phyloP scores from a whole-genome alignment of 495 filamentous ascomycete genomes.

The Letharia columbiana region DNA sequence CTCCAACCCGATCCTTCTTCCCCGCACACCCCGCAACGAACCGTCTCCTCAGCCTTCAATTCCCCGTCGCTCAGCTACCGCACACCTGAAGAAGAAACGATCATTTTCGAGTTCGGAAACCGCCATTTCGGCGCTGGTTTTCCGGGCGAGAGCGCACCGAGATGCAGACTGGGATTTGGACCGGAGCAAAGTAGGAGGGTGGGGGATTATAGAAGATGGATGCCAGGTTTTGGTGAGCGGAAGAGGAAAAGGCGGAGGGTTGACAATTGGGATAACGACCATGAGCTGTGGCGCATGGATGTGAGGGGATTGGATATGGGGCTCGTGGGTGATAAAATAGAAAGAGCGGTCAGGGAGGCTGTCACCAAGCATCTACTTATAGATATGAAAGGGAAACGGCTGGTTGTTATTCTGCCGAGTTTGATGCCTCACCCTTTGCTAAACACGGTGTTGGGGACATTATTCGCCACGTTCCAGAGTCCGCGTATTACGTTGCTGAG shows the following conservation, averaged over 20 bases:
- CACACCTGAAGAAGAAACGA: slow-evolving; percentile 63
- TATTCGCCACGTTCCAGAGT: slow-evolving; percentile 72
- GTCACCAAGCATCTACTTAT: slow-evolving; percentile 74
- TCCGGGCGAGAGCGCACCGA: slow-evolving; percentile 67
- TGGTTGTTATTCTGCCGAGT: slow-evolving; percentile 66
- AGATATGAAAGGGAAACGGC: slow-evolving; percentile 61
- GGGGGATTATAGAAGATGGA: slow-evolving; percentile 74
- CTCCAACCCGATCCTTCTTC: slow-evolving; percentile 30
- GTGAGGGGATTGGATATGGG: slow-evolving; percentile 63
- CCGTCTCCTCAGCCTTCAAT: slow-evolving; percentile 54
- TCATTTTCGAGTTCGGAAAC: slow-evolving; percentile 76
- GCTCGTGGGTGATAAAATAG: slow-evolving; percentile 79
- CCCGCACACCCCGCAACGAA: slow-evolving; percentile 54
- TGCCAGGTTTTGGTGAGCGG: slow-evolving; percentile 44
- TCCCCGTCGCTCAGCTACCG: slow-evolving; percentile 65
- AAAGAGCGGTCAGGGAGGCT: slow-evolving; percentile 73
- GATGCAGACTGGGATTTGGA: slow-evolving; percentile 62
- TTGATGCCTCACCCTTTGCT: slow-evolving; percentile 70
- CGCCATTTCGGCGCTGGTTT: slow-evolving; percentile 77
- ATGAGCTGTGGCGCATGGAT: slow-evolving; percentile 80
- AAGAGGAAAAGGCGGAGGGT: slow-evolving; percentile 34
- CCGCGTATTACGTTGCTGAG: slow-evolving; percentile 77
- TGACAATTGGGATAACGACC: slow-evolving; percentile 56
- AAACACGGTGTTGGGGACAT: slow-evolving; percentile 58
- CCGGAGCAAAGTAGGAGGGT: slow-evolving; percentile 65